Percentiles rank a stretch among this genome's conserved stretches.
phyloP scores from a whole-genome alignment of 106 monocot species.

The Platanthera zijinensis region DNA sequence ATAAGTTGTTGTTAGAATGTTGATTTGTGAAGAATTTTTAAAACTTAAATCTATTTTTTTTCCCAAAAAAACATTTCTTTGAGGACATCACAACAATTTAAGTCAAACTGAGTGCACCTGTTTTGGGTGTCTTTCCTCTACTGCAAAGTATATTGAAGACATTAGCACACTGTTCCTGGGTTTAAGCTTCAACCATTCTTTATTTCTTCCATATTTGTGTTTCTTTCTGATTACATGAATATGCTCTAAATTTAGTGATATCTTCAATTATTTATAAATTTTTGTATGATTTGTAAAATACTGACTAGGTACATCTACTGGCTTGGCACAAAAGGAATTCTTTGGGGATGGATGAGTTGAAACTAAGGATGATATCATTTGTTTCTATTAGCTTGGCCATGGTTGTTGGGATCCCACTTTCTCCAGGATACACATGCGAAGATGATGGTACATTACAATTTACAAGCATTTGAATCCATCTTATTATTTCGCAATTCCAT shows the following conservation, averaged over 20 bases:
- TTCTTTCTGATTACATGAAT: background rate
- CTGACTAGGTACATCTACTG: conserved; percentile 2
- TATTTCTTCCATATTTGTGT: background rate
- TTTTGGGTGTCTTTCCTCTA: background rate
- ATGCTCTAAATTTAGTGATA: background rate
- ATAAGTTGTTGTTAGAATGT: background rate
- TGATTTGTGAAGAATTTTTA: background rate
- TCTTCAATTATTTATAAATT: background rate
- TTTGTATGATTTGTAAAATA: background rate
- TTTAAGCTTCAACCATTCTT: background rate
- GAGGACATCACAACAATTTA: background rate
- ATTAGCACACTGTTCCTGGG: background rate
- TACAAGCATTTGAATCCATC: background rate
- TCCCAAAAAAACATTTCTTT: background rate
- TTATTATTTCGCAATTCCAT: background rate
- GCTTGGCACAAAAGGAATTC: background rate
- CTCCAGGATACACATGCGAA: conserved; percentile 13
- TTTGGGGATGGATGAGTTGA: conserved; percentile 7
- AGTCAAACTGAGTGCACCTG: background rate
- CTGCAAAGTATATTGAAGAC: background rate
- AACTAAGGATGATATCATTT: conserved; percentile 5
- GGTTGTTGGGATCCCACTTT: conserved; percentile 6
- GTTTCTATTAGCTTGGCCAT: conserved; percentile 7
- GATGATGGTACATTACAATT: conserved; percentile 10
- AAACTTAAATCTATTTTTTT: background rate